Base-by-base conservation (phyloP, 495 filamentous ascomycete genomes). In the Hypoxylon crocopeplum region DNA sequence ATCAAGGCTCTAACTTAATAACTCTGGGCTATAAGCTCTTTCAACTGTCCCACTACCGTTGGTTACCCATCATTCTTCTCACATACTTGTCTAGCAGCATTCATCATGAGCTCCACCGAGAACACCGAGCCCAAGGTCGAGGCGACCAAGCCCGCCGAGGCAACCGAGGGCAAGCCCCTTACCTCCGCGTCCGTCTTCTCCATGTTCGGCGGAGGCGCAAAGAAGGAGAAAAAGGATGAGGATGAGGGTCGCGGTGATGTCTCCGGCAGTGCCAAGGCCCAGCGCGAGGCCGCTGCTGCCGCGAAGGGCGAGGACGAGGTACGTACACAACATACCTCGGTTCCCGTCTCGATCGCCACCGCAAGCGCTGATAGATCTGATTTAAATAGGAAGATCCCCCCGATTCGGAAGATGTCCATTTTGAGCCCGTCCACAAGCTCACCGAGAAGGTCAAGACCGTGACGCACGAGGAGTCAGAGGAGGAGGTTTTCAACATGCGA, bases 401-500 rank as follows among this genome's bases (percentile, higher is more conserved):
- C 55, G 90, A 95, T 68, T 91, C 90, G 37, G 88, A 90, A 39
- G 93, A 98, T 54, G 90, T 97, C 57, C 88, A 98, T 78, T 98
- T 98, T 79, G 91, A 97, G 80, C 94, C 94, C 48, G 91, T 98
- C 57, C 89, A 95, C 70, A 91, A 83, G 74, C 82, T 99, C 68
- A 96, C 92, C 40, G 91, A 98, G 82, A 92, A 94, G 79, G 88
- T 98, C 46, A 92, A 97, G 70, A 88, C 86, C 67, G 96, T 96
- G 84, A 98, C 94, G 76, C 94, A 97, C 76, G 95, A 99, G 79
- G 95, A 99, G 83, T 85, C 88, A 42, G 93, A 99, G 80, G 92
- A 97, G 80, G 90, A 97, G 79, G 78, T 82, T 19, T 98, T 98
- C 85, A 98, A 97, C 86, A 97, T 98, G 95, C 89, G 93, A 59